These are phyloP conservation scores for Pseudofabraea citricarpa DNA, from an alignment of 2,329 filamentous ascomycete species.

Conservation along the genomic window DNA sequence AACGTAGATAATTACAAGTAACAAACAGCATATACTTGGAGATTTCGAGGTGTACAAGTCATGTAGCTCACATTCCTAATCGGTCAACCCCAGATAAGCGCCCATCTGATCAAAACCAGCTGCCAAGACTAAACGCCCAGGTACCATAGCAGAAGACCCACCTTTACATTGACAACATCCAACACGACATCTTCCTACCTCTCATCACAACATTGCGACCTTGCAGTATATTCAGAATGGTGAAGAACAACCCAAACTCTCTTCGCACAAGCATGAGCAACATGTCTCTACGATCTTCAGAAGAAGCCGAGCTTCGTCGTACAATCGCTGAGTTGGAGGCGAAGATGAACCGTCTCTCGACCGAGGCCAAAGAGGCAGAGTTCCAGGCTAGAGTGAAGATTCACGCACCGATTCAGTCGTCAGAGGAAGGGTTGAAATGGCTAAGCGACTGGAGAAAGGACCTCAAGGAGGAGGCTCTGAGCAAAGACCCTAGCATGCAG, in stretches of 20 bases:
- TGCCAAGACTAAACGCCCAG: no score
- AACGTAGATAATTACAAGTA: no score
- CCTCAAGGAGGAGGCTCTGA: neutral
- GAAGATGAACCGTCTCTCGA: slow-evolving; percentile 2
- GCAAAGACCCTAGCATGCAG: neutral
- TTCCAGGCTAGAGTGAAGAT: neutral
- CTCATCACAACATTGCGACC: neutral
- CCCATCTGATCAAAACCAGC: no score
- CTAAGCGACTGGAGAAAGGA: neutral
- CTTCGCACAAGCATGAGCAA: slow-evolving; percentile 17
- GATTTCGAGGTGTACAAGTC: no score
- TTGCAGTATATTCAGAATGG: no score
- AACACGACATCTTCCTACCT: neutral
- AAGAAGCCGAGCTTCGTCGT: slow-evolving; percentile 5
- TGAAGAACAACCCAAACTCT: slow-evolving; percentile 18
- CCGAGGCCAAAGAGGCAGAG: neutral
- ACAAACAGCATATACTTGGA: no score
- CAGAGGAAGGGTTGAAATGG: neutral
- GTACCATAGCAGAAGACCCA: neutral
- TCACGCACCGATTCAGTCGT: neutral
- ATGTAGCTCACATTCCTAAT: no score
- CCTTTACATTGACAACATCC: neutral
- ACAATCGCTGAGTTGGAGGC: slow-evolving; percentile 16
- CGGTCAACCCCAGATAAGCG: no score
- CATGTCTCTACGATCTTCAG: slow-evolving; percentile 12